Evolutionary conservation across 2,329 filamentous ascomycete species (phyloP).

Genomic region (Acarospora socialis): DNA sequence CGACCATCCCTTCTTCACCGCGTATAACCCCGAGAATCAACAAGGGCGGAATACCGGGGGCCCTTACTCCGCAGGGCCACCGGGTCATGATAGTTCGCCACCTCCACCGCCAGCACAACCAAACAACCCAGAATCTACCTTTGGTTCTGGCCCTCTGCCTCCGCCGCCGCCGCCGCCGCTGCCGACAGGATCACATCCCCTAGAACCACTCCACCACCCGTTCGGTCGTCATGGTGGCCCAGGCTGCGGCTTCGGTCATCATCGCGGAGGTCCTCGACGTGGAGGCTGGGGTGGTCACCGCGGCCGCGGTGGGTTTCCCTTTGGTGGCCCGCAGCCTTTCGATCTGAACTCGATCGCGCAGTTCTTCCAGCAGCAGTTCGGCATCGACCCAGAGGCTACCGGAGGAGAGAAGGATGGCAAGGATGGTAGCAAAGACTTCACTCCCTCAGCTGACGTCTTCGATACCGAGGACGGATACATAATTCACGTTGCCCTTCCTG

Average conservation of each 20-base stretch:
- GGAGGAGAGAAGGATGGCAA: conserved; percentile 13
- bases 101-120: conserved; percentile 2
- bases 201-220: conserved; percentile 10
- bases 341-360: conserved; percentile 14
- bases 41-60: conserved; percentile 16
- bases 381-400: conserved; percentile 1
- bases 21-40: conserved; percentile 20
- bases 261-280: conserved; percentile 4
- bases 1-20: conserved; percentile 32
- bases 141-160: neutral
- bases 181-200: conserved; percentile 6
- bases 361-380: conserved; percentile 9
- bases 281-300: conserved; percentile 6
- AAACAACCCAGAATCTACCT: conserved; percentile 2
- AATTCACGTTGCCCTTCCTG: conserved; percentile 60
- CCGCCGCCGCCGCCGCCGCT: conserved; percentile 8
- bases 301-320: conserved; percentile 14
- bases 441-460: conserved; percentile 49
- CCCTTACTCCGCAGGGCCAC: conserved; percentile 3
- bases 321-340: conserved; percentile 12
- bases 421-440: conserved; percentile 20
- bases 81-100: conserved; percentile 5
- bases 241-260: conserved; percentile 13
- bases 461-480: conserved; percentile 50
- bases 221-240: no score